Base-by-base conservation (phyloP, 2,329 filamentous ascomycete genomes). In the Aspergillus fijiensis region DNA sequence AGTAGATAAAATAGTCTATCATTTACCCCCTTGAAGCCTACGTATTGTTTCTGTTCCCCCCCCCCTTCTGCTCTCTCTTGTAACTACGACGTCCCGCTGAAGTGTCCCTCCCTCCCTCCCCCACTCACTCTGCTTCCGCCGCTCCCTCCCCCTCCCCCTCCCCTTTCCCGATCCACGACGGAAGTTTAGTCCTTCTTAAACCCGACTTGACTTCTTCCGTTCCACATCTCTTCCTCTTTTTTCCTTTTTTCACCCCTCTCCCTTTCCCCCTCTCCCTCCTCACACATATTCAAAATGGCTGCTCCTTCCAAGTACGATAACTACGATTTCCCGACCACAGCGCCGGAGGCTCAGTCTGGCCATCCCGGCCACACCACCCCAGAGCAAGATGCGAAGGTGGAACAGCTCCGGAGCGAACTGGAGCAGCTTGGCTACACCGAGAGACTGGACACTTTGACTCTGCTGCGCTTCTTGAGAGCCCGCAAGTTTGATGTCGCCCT, bases 381-480 rank as follows among this genome's bases (percentile, higher is more conserved):
- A 60, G 85, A 90, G 77, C 92, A 98, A 82, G 90, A 96, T 85
- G 92, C 92, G 57, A 89, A 94, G 80, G 89, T 98, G 51, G 81
- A 87, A 73, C 91, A 97, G 83, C 83, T 99, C 75, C 88, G 95
- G 64, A 81, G 86, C 79, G 84, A 90, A 83, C 87, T 99, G 62
- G 95, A 98, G 85, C 79, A 87, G 67, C 87, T 88, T 74, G 93
- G 93, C 59, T 90, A 86, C 80, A 94, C 84, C 25, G 87, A 96
- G 70, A 86, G 92, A 70, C 84, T 99, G 73, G 95, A 99, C 78
- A 98, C 93, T 39, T 77, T 98, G 81, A 97, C 92, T 60, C 77
- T 99, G 88, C 82, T 97, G 74, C 89, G 93, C 74, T 97, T 96
- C 81, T 83, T 99, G 72, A 87, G 95, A 75, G 95, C 95, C 59